Conservation (phyloP, 768 basidiomycete genomes). For the Pilatotrama ljubarskyi region DNA sequence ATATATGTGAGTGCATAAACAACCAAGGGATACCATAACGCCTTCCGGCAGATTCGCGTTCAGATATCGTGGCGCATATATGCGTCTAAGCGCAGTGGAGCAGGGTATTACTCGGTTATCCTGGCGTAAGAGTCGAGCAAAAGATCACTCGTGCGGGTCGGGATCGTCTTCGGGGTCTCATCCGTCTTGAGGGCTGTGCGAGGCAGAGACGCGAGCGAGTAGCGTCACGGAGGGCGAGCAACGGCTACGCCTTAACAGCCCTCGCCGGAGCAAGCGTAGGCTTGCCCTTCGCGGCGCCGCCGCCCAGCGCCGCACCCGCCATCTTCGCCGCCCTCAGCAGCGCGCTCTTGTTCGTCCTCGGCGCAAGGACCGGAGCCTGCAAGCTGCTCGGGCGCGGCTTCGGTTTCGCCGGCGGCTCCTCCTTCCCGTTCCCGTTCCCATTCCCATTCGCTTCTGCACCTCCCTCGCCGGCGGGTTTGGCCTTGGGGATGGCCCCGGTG, state of each 20-base stretch:
- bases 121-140: no score
- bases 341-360: slow-evolving; percentile 75
- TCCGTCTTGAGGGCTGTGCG: no score
- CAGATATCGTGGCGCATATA: slow-evolving; percentile 5
- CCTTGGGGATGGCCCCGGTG: neutral
- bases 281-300: slow-evolving; percentile 14
- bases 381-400: slow-evolving; percentile 60
- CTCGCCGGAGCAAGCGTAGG: slow-evolving; percentile 9
- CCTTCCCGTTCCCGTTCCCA: slow-evolving; percentile 10
- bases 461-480: neutral
- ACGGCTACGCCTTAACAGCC: slow-evolving; percentile 17
- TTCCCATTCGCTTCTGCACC: neutral
- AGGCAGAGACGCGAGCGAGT: no score
- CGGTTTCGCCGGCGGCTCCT: slow-evolving; percentile 31
- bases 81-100: neutral
- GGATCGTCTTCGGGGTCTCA: no score
- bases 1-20: slow-evolving; percentile 19
- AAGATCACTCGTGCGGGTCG: no score
- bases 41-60: neutral
- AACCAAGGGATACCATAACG: slow-evolving; percentile 14
- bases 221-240: no score
- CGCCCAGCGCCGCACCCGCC: slow-evolving; percentile 34
- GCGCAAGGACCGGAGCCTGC: slow-evolving; percentile 59
- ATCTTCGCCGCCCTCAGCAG: slow-evolving; percentile 68
- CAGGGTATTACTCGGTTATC: no score